These are phyloP conservation scores for Epichloe scottii DNA, from an alignment of 2,329 filamentous ascomycete species.

Conservation along the genomic window DNA sequence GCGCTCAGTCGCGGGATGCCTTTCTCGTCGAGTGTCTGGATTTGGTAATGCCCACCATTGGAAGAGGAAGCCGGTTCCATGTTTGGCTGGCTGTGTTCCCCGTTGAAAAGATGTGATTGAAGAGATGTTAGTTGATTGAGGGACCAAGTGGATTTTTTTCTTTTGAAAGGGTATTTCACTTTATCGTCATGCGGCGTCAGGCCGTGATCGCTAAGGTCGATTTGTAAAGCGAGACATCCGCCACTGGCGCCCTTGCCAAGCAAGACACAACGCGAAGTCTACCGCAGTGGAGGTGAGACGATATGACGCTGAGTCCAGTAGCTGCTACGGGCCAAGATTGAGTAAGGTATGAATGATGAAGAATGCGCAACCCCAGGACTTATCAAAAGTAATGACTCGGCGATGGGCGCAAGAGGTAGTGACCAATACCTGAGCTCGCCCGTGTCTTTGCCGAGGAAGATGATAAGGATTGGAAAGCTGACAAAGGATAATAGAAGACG, in stretches of 20 bases:
- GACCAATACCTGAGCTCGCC: not conserved
- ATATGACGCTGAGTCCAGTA: not conserved
- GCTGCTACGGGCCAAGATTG: not conserved
- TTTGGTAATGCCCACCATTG: not conserved
- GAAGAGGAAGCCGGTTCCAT: not conserved
- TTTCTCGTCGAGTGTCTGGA: not conserved
- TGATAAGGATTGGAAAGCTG: not conserved
- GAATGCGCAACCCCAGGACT: not conserved
- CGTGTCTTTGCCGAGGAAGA: no score
- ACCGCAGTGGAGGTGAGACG: not conserved
- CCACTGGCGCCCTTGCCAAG: not conserved
- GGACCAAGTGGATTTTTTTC: no score
- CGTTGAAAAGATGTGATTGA: no score
- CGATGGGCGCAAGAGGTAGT: not conserved
- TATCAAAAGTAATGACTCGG: not conserved
- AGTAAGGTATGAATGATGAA: not conserved
- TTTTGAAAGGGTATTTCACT: not conserved
- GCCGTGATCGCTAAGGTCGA: not conserved
- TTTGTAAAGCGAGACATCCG: not conserved
- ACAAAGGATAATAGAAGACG: not conserved
- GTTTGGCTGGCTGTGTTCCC: not conserved
- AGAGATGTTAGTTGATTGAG: no score
- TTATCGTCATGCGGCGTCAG: not conserved
- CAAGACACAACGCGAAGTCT: not conserved
- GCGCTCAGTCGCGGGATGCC: not conserved